Evolutionary conservation across 176 grass and related monocot species (phyloP).

Genomic region (Oryza coarctata): DNA sequence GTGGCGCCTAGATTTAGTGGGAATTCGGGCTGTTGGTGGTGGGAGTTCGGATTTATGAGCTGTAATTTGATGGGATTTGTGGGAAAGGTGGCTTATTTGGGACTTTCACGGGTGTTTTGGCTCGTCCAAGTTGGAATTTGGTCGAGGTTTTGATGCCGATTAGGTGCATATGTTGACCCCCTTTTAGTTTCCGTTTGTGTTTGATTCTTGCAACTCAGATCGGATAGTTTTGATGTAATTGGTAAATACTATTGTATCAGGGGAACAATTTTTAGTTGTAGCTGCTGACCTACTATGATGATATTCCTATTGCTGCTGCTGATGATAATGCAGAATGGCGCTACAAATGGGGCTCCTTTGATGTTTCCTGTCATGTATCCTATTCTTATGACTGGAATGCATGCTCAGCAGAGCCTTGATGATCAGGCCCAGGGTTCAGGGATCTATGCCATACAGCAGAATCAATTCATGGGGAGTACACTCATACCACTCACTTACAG

Average conservation of each 20-base stretch:
- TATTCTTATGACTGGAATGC: slow-evolving; percentile 33
- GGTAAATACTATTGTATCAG: not conserved
- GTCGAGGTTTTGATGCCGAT: not conserved
- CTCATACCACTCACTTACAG: slow-evolving; percentile 80
- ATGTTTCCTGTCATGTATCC: slow-evolving; percentile 48
- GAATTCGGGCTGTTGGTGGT: not conserved
- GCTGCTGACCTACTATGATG: not conserved
- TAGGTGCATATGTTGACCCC: not conserved
- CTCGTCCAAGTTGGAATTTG: not conserved
- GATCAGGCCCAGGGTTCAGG: slow-evolving; percentile 66
- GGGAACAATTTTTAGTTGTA: not conserved
- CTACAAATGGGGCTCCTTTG: slow-evolving; percentile 26
- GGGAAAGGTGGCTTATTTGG: not conserved
- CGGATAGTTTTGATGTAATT: not conserved
- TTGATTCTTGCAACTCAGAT: not conserved
- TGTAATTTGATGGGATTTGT: not conserved
- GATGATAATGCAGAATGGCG: slow-evolving; percentile 23
- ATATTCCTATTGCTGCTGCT: not conserved
- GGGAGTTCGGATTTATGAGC: not conserved
- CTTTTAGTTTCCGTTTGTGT: not conserved
- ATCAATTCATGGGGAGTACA: slow-evolving; percentile 50
- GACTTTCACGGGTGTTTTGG: not conserved
- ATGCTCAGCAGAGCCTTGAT: slow-evolving; percentile 48
- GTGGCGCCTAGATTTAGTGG: not conserved
- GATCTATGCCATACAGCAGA: slow-evolving; percentile 81